phyloP scores from a whole-genome alignment of 257 asterid genomes.

The Gardenia jasminoides region DNA sequence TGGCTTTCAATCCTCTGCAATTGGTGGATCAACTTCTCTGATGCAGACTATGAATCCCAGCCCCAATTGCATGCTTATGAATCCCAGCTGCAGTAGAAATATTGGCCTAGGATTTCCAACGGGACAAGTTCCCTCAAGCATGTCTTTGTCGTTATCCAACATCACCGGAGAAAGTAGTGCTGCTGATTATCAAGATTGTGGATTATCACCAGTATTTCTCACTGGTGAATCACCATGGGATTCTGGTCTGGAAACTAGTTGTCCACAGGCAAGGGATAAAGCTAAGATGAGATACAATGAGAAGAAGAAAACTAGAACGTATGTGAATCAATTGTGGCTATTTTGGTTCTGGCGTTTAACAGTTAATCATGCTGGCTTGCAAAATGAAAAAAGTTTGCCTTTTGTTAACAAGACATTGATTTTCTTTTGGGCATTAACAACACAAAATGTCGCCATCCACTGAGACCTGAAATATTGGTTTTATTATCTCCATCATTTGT shows the following conservation, averaged over 20 bases:
- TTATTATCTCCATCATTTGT: not conserved
- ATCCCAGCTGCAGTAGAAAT: constrained; percentile 32
- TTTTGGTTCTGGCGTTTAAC: not conserved
- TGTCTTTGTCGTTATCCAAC: constrained; percentile 50
- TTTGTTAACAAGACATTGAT: not conserved
- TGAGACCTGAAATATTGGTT: not conserved
- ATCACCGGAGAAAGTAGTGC: constrained; percentile 57
- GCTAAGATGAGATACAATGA: constrained; percentile 89
- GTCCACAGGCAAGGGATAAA: constrained; percentile 68
- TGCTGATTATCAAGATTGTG: constrained; percentile 68
- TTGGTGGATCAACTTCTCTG: constrained; percentile 31
- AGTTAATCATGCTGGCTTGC: not conserved
- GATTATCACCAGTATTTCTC: constrained; percentile 50
- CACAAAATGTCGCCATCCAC: not conserved
- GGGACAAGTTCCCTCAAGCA: constrained; percentile 48
- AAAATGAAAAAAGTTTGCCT: not conserved
- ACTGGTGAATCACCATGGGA: constrained; percentile 61
- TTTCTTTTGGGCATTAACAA: not conserved
- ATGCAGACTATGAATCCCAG: constrained; percentile 42
- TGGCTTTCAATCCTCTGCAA: constrained; percentile 36
- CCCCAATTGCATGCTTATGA: constrained; percentile 43
- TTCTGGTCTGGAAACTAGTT: constrained; percentile 39
- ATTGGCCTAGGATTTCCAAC: constrained; percentile 43
- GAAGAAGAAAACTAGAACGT: constrained; percentile 81
- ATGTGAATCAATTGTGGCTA: constrained; percentile 12